These are phyloP conservation scores for Psilocybe azurescens DNA, from an alignment of 768 basidiomycete genomes.

Conservation along the genomic window DNA sequence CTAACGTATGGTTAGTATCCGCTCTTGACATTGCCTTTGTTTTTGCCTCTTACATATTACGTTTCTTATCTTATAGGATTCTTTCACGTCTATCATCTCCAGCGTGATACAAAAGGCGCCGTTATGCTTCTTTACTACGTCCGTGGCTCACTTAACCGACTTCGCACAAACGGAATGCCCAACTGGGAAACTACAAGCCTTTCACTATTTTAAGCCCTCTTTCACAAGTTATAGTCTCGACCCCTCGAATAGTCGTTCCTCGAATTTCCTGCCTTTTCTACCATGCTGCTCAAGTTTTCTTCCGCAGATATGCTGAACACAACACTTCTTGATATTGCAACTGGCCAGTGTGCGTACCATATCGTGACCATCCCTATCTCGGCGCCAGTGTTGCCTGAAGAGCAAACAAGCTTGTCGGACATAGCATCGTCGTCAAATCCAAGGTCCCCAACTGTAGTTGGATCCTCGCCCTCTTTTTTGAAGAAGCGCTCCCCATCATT, in stretches of 20 bases:
- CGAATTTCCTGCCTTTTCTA: constrained; percentile 11
- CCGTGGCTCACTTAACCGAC: background rate
- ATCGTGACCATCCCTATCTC: constrained; percentile 49
- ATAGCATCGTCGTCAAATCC: constrained; percentile 17
- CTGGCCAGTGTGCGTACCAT: constrained; percentile 51
- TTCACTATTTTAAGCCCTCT: constrained; percentile 38
- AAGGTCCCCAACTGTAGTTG: constrained; percentile 2
- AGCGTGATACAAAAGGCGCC: background rate
- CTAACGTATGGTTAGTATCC: no score
- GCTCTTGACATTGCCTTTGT: background rate
- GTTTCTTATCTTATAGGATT: background rate
- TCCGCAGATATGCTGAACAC: constrained; percentile 63
- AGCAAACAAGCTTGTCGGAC: constrained; percentile 6
- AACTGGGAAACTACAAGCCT: constrained; percentile 51
- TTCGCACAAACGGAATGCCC: constrained; percentile 47
- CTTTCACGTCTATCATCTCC: background rate
- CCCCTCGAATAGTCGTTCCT: background rate
- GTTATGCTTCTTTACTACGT: background rate
- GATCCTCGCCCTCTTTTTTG: constrained; percentile 17
- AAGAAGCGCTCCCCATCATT: constrained; percentile 21
- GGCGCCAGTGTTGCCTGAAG: background rate
- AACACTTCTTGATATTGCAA: constrained; percentile 55
- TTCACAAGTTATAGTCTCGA: background rate
- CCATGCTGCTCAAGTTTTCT: constrained; percentile 65
- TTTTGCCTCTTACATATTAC: background rate